Base-by-base conservation (phyloP, 2,329 filamentous ascomycete species). In the Aspergillus sp. region DNA sequence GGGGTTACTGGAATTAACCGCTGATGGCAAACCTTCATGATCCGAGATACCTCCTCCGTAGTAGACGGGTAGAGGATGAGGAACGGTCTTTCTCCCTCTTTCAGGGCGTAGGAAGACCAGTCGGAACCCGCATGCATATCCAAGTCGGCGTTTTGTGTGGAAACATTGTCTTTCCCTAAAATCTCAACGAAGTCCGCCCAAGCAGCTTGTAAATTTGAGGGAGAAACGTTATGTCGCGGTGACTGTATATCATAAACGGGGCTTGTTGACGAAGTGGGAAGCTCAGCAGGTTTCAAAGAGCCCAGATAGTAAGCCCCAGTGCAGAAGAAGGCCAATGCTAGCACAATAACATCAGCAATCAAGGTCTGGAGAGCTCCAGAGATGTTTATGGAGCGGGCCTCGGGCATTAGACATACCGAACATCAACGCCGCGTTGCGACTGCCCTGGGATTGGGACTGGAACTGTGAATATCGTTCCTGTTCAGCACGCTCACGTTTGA, bases 11-110 rank as follows among this genome's bases (percentile, higher is more conserved):
- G 93, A 64, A 97, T 95, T 59, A 83, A 83, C 42, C 93, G 83
- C 70, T 81, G 77, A 74, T 96, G 91, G 79, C 93, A 96, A 58
- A 96, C 80, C 79, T 94, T 93, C 88, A 96, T 94, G 61, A 97
- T 86, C 64, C 83, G 81, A n/a, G 90, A 89, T 8, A 96, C 92
- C 68, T 97, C 89, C 65, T 93, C 89, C 1, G 93, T 97, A 38
- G 83, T 86, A 47, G 78, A 81, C 0, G 92, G 93, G 72, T 88
- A 94, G 42, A 96, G 84, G 54, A 97, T 82, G 73, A 92, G 69
- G 66, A 82, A 82, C 1, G 79, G 80, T 54, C 71, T 74, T 63
- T 82, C 80, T 39, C 69, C 66, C 11, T 75, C 73, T 62, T 79
- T 79, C 7, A 66, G 68, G 3, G 71, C 69, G 60, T 83, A 82